Conservation (phyloP, 306 rosid species). For the Ormosia semicastrata region DNA sequence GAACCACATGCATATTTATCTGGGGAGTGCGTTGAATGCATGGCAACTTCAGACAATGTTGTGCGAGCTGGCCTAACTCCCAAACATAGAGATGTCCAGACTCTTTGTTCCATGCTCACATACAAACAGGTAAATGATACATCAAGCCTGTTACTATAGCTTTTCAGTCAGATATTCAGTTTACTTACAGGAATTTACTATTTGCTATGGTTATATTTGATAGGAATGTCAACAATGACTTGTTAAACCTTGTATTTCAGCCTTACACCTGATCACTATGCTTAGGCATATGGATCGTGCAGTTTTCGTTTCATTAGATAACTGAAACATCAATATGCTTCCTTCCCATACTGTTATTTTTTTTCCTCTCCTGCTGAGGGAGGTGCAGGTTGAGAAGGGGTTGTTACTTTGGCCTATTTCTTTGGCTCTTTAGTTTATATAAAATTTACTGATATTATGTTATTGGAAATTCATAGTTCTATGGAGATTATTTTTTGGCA, state of each 20-base stretch:
- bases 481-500: neutral
- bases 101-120: constrained; percentile 96
- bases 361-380: neutral
- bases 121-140: constrained; percentile 68
- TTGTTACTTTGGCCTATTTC: no score
- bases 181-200: neutral
- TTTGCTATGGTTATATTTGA: neutral
- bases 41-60: constrained; percentile 99
- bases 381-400: neutral
- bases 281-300: neutral
- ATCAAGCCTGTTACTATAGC: neutral
- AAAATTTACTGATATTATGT: neutral
- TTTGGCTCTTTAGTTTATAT: neutral
- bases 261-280: neutral
- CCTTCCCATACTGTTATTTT: no score
- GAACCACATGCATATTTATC: constrained; percentile 89
- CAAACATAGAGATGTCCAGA: constrained; percentile 73
- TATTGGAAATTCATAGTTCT: neutral
- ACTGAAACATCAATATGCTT: neutral
- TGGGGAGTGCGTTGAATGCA: constrained; percentile 88
- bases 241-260: neutral
- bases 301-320: neutral
- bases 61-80: constrained; percentile 98
- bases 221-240: neutral
- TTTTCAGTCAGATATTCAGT: neutral